Percentiles rank a stretch among this genome's conserved stretches.
phyloP scores from a whole-genome alignment of 139 green algal genomes.

The Picochlorum sp. region DNA sequence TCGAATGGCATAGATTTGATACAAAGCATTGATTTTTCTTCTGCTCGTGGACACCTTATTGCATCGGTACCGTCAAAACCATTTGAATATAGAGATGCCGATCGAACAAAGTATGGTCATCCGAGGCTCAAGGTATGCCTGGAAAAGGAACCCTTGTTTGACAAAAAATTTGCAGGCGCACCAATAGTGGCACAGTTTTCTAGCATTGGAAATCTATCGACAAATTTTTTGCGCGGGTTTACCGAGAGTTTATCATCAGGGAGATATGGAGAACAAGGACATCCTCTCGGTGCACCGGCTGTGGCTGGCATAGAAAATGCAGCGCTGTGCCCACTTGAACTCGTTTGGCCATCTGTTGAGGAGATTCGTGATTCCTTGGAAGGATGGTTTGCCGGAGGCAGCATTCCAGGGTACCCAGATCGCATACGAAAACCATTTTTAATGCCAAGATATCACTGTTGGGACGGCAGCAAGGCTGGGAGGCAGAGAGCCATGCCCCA shows the following conservation, averaged over 20 bases:
- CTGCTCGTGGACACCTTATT: slow-evolving; percentile 39
- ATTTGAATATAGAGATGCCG: slow-evolving; percentile 34
- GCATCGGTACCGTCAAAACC: slow-evolving; percentile 29
- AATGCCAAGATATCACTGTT: slow-evolving; percentile 27
- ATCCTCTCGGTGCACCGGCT: background rate
- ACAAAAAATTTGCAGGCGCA: slow-evolving; percentile 6
- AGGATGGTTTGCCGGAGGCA: slow-evolving; percentile 49
- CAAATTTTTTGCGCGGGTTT: slow-evolving; percentile 59
- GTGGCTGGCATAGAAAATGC: background rate
- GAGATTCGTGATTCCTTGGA: slow-evolving; percentile 55
- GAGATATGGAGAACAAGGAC: background rate
- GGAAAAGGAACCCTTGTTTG: no score
- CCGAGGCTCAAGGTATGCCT: no score
- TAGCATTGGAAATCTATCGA: slow-evolving; percentile 48
- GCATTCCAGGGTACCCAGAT: slow-evolving; percentile 41
- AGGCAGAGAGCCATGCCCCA: slow-evolving; percentile 66
- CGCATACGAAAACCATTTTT: slow-evolving; percentile 64
- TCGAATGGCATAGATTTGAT: slow-evolving; percentile 1
- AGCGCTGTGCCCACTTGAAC: no score
- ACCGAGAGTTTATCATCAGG: slow-evolving; percentile 32
- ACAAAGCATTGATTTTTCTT: slow-evolving; percentile 48
- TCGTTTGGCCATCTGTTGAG: slow-evolving; percentile 55
- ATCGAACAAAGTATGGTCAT: slow-evolving; percentile 44
- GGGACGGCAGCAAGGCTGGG: slow-evolving; percentile 31
- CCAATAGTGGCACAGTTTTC: slow-evolving; percentile 54